Conservation (phyloP, 1,139 yeast genomes). For the Yamadazyma conglobata region DNA sequence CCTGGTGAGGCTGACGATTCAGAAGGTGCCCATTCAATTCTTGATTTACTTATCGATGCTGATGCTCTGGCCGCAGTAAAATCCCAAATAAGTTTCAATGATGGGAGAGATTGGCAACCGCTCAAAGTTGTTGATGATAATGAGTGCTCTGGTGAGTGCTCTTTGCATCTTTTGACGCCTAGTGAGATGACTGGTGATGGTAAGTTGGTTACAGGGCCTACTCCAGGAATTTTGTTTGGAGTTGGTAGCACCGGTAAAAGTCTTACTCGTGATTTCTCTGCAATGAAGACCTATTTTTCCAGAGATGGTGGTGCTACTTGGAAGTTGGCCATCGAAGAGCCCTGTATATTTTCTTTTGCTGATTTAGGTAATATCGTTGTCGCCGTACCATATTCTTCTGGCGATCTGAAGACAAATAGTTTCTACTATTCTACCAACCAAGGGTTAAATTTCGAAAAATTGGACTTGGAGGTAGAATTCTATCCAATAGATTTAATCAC, state of each 20-base stretch:
- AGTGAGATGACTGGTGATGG: constrained; percentile 55
- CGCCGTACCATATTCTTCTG: constrained; percentile 47
- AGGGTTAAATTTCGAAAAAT: constrained; percentile 61
- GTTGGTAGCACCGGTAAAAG: constrained; percentile 51
- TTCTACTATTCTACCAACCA: constrained; percentile 69
- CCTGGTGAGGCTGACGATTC: constrained; percentile 17
- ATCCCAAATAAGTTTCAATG: constrained; percentile 52
- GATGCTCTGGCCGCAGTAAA: constrained; percentile 16
- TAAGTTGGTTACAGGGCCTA: constrained; percentile 55
- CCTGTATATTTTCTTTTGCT: constrained; percentile 63
- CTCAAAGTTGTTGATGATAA: constrained; percentile 42
- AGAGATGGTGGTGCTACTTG: constrained; percentile 79
- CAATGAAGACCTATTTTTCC: constrained; percentile 57
- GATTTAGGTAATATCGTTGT: constrained; percentile 77
- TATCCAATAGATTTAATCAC: constrained; percentile 50
- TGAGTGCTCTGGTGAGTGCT: constrained; percentile 48
- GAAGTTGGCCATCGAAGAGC: constrained; percentile 53
- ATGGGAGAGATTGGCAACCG: constrained; percentile 61
- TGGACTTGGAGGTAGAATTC: constrained; percentile 46
- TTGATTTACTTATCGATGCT: constrained; percentile 30
- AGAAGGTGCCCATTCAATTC: constrained; percentile 18
- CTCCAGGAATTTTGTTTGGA: constrained; percentile 70
- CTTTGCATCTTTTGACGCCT: constrained; percentile 53
- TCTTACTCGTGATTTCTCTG: constrained; percentile 19
- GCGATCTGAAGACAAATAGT: constrained; percentile 19